These are phyloP conservation scores for Nitzschia sp. DNA, from an alignment of 108 stramenopile species.

Conservation along the genomic window DNA sequence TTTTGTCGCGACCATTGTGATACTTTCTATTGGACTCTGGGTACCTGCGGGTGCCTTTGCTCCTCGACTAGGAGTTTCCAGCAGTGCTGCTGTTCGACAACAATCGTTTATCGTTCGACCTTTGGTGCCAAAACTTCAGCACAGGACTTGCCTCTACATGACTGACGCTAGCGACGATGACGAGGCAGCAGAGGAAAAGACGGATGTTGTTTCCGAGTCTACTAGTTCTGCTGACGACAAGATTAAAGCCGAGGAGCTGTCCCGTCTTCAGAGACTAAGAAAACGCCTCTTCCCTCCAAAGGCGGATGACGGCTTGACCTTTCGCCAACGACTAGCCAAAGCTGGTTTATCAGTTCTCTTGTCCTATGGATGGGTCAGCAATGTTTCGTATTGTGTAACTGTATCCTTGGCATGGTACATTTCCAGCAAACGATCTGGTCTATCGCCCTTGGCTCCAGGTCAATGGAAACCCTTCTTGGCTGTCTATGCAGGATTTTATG, in stretches of 20 bases:
- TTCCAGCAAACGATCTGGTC: constrained; percentile 57
- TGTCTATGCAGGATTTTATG: constrained; percentile 84
- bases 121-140: too few species aligned
- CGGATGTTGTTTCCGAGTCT: not conserved
- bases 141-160: too few species aligned
- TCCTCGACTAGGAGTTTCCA: too few species aligned
- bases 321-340: constrained; percentile 65
- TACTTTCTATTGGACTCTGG: too few species aligned
- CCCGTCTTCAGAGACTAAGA: not conserved
- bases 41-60: too few species aligned
- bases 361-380: constrained; percentile 91
- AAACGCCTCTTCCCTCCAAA: constrained; percentile 7
- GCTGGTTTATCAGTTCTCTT: constrained; percentile 79
- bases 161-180: not conserved
- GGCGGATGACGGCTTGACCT: constrained; percentile 44
- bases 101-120: too few species aligned
- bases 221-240: too few species aligned
- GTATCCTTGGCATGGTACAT: constrained; percentile 66
- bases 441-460: constrained; percentile 84
- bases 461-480: constrained; percentile 89
- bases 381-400: constrained; percentile 72
- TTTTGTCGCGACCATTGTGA: too few species aligned
- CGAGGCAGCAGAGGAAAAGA: not conserved
- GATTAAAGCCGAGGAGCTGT: not conserved
- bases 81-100: too few species aligned